Evolutionary conservation across 2,329 filamentous ascomycete genomes (phyloP), one percentile per base, ranked within the genome.

Genomic region (Colletotrichum sp.): DNA sequence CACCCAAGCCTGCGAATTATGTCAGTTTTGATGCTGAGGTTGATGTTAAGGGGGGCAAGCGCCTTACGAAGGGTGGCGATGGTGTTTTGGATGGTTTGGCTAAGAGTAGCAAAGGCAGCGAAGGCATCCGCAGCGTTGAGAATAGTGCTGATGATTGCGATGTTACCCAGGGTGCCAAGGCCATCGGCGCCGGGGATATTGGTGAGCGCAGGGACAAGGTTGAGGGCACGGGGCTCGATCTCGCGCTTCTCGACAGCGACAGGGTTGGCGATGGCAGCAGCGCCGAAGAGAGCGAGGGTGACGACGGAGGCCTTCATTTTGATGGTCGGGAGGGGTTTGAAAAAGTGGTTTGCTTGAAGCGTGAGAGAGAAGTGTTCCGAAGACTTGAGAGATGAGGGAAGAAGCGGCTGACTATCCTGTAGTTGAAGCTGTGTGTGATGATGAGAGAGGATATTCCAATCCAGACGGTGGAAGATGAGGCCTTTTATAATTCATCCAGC

Each of bases 381-480:
- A 75, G 69, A 64, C 28, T 66, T 69, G 63, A 58, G 38, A 67
- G 26, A 26, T 63, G 62, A 71, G 61, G 71, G 36, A 52, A 59
- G 69, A 59, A 69, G 75, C 55, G 43, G 69, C 75, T 77, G 52
- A 65, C 73, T 77, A 77, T 72, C 73, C 64, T 77, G 75, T 64
- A 66, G 56, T 67, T 56, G 55, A 65, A 52, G 36, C 30, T 38
- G n/a, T 32, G 52, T 70, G 61, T 72, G 68, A 68, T 75, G 74
- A 72, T 38, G 76, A 66, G 24, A 38, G 28, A 34, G 36, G 14
- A 48, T 61, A 10, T 32, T 8, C 3, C 13, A 1, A 26, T 21
- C 4, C 34, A 26, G 18, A n/a, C n/a, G 67, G 59, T 36, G 32
- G 76, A 66, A 26, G 34, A 66, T 32, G 58, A 71, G 18, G 48